A percentile compares a stretch with the other conserved stretches of the same genome.
phyloP scores from a whole-genome alignment of 352 stramenopile species.

The Phytophthora aleatoria region DNA sequence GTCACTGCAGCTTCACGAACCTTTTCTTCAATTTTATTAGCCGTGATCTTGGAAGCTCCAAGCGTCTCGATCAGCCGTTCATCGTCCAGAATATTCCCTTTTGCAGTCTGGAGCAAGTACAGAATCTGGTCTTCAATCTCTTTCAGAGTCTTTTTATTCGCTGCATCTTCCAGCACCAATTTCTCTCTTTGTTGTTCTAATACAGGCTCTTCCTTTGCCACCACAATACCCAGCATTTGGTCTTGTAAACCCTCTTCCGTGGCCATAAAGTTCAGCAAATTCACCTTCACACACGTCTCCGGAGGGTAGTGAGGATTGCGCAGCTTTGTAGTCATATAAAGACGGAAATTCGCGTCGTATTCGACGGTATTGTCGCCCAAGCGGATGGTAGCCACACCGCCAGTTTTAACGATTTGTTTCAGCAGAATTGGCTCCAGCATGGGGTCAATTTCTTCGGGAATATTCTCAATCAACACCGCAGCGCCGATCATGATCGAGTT shows the following conservation, averaged over 20 bases:
- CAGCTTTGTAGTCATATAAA: conserved; percentile 96
- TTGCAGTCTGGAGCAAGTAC: conserved; percentile 90
- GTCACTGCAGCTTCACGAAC: conserved; percentile 92
- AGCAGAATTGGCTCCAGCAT: conserved; percentile 94
- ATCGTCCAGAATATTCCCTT: conserved; percentile 97
- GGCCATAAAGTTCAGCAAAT: conserved; percentile 97
- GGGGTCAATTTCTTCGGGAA: conserved; percentile 93
- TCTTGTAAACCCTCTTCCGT: conserved; percentile 95
- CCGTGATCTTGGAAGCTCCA: conserved; percentile 92
- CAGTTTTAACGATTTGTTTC: conserved; percentile 92
- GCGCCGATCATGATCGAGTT: conserved; percentile 95
- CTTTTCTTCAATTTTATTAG: conserved; percentile 95
- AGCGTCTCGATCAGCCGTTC: conserved; percentile 95
- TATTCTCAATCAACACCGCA: conserved; percentile 94
- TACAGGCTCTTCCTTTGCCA: conserved; percentile 93
- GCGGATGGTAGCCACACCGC: conserved; percentile 89
- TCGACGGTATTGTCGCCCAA: conserved; percentile 95
- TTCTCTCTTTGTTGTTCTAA: conserved; percentile 93
- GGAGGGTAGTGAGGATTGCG: conserved; percentile 94
- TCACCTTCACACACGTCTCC: conserved; percentile 96
- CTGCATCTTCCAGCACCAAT: conserved; percentile 94
- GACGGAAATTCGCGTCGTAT: conserved; percentile 92
- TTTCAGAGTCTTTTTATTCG: conserved; percentile 95
- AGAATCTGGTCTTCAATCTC: conserved; percentile 98
- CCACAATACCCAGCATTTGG: conserved; percentile 95